Evolutionary conservation across 2,329 filamentous ascomycete species (phyloP), one percentile per base, ranked within the genome.

Genomic region (Phaeoacremonium minimum): DNA sequence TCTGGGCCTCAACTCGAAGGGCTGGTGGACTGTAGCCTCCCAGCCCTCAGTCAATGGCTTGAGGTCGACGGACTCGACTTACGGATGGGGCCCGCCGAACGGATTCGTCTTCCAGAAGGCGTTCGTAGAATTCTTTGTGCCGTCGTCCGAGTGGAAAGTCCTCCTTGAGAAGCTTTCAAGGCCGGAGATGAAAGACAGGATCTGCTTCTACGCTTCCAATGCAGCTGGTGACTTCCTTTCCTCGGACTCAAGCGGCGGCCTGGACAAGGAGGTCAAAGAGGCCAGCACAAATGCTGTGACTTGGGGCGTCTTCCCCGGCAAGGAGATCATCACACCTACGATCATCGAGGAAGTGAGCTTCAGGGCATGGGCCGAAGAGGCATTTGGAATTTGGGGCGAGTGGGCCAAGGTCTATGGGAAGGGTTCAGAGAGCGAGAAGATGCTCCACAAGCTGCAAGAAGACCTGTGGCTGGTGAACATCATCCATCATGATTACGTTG

Each of bases 61-160:
- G 15, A 76, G 75, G 22, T 94, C 86, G 18, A 78, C 75, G 32
- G 80, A 98, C 57, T 64, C 75, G 4, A 77, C 87, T 15, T 95
- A 95, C 51, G 93, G 93, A 45, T 98, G 93, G 93, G 93, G 93
- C 2, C 93, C 93, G 0, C 77, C 76, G 33, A 83, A 90, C 51
- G 93, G 93, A 14, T 97, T 95, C 58, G 89, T 97, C 32, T 98
- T 96, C 69, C 93, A 98, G 56, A 98, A 97, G 64, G 85, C 91
- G 0, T 98, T 98, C 60, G 89, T 98, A 35, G 93, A 98, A 60
- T 88, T 97, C 65, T 98, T 98, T 71, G 67, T 95, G 40, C 82
- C 90, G 0, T 65, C 71, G 0, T 60, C 73, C 1, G 86, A 91
- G 57, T 97, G 89, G 82, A 60, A 66, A 13, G 57, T 58, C 2